Evolutionary conservation across 805 yeast genomes (phyloP).

Genomic region (Hanseniaspora occidentalis): DNA sequence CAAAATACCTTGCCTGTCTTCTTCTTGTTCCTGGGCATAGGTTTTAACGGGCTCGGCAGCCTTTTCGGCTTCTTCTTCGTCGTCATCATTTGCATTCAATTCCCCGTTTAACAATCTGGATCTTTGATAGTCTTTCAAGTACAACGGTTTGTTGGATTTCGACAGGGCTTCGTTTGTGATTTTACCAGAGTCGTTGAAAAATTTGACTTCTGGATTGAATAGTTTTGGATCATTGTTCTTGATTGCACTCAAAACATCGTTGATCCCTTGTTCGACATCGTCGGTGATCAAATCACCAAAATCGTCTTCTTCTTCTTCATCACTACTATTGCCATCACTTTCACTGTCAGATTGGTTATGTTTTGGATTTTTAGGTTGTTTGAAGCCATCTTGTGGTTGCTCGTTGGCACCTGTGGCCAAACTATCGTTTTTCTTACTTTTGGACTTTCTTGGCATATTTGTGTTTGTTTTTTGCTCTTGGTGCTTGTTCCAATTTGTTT

Average conservation of each 20-base stretch:
- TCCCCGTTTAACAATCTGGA: conserved; percentile 63
- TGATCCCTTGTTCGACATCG: conserved; percentile 71
- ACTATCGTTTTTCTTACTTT: background rate
- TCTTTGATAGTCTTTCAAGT: conserved; percentile 87
- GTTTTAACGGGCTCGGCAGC: conserved; percentile 6
- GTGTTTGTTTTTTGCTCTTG: too few relatives aligned
- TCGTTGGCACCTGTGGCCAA: too few relatives aligned
- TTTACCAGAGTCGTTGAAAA: conserved; percentile 41
- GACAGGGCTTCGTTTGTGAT: conserved; percentile 27
- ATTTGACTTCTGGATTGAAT: conserved; percentile 55
- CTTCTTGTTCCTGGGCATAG: conserved; percentile 46
- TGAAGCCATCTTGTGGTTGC: too few relatives aligned
- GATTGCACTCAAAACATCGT: conserved; percentile 58
- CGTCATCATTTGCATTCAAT: conserved; percentile 42
- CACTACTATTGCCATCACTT: background rate
- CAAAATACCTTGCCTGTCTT: conserved; percentile 62
- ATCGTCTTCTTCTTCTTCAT: conserved; percentile 70
- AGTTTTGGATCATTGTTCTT: conserved; percentile 51
- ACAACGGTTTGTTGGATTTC: conserved; percentile 52
- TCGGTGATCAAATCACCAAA: conserved; percentile 78
- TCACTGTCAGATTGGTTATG: background rate
- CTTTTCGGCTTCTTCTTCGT: conserved; percentile 59
- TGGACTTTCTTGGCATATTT: background rate
- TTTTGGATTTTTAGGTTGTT: too few relatives aligned
- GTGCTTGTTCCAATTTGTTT: too few relatives aligned